Conservation (phyloP, 257 asterid genomes). For the Handroanthus guayacan region DNA sequence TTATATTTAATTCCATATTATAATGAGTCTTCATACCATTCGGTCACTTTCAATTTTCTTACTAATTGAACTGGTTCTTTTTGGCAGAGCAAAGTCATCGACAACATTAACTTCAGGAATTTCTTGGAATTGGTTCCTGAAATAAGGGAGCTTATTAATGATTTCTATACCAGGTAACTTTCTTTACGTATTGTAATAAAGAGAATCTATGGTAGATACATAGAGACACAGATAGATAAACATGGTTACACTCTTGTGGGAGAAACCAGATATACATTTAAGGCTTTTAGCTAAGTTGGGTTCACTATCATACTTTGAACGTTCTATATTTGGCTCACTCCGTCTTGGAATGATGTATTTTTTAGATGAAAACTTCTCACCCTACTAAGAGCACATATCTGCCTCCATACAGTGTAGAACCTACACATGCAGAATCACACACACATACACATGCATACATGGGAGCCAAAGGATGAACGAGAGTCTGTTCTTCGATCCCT, state of each 20-base stretch:
- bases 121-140: constrained; percentile 88
- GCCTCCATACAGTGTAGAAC: background rate
- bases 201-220: background rate
- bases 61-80: background rate
- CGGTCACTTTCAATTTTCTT: background rate
- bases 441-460: no score
- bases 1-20: background rate
- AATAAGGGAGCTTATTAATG: constrained; percentile 79
- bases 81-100: constrained; percentile 79
- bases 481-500: background rate
- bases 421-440: background rate
- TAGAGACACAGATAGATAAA: background rate
- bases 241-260: background rate
- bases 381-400: background rate
- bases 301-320: background rate
- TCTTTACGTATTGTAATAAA: no score
- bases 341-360: constrained; percentile 5
- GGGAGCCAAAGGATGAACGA: no score
- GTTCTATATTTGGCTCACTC: background rate
- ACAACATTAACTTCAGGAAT: constrained; percentile 69
- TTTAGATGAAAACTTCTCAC: constrained; percentile 1
- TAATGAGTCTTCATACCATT: background rate
- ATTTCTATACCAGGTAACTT: constrained; percentile 74
- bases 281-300: background rate
- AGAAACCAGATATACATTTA: constrained; percentile 6